Percentiles rank a stretch among this genome's conserved stretches.
Conservation (phyloP, 371 early-diverging fungal genomes). For the Quaeritorhiza haematococci region DNA sequence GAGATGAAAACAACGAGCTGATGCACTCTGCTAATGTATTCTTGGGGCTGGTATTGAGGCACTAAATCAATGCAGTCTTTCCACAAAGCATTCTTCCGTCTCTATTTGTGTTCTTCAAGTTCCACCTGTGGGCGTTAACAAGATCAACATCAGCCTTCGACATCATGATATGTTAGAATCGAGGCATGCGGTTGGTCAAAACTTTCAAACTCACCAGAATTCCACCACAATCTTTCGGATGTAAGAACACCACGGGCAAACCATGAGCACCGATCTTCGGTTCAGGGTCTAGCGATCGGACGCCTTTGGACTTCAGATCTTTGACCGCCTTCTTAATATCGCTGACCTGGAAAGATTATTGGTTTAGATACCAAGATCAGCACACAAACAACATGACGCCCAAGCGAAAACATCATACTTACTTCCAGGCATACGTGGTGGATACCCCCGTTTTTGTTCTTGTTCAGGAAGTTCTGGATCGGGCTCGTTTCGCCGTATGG, state of each 20-base stretch:
- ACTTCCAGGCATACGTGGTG: conserved; percentile 76
- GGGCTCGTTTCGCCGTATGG: conserved; percentile 69
- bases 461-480: conserved; percentile 66
- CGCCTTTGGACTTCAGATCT: conserved; percentile 50
- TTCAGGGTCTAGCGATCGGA: conserved; percentile 58
- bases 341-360: conserved; percentile 40
- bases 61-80: too few relatives aligned
- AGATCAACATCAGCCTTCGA: too few relatives aligned
- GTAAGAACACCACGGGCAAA: conserved; percentile 72
- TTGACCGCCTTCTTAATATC: conserved; percentile 55
- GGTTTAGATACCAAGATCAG: neutral
- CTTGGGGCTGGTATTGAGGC: too few relatives aligned
- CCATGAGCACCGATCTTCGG: conserved; percentile 82
- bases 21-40: too few relatives aligned
- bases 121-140: too few relatives aligned
- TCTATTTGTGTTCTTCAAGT: too few relatives aligned
- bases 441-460: conserved; percentile 72
- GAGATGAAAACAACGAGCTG: too few relatives aligned
- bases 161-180: too few relatives aligned
- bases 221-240: conserved; percentile 79
- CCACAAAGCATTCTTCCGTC: too few relatives aligned
- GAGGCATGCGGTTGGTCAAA: too few relatives aligned
- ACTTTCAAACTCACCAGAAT: conserved; percentile 48
- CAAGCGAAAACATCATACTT: neutral
- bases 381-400: conserved; percentile 6